Evolutionary conservation across 1,284 basidiomycete species (phyloP).

Genomic region (Cutaneotrichosporon daszewskae): DNA sequence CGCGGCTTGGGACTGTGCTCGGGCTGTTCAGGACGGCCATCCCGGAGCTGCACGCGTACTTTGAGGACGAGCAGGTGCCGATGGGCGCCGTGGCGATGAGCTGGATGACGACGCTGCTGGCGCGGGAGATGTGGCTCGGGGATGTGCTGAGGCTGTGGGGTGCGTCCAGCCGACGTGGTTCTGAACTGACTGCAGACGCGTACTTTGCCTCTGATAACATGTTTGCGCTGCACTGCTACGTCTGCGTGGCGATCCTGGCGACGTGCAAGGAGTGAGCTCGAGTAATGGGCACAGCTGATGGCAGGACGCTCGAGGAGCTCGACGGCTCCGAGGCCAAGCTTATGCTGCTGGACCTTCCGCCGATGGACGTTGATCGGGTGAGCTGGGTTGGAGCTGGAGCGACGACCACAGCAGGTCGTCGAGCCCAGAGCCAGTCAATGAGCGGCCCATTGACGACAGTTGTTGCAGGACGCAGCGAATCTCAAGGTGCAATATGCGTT

Average conservation of each 20-base stretch:
- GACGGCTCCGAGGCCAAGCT: conserved; percentile 44
- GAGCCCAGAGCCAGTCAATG: not conserved
- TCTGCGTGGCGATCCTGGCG: conserved; percentile 41
- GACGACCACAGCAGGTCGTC: not conserved
- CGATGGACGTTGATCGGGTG: conserved; percentile 44
- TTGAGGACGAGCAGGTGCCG: conserved; percentile 46
- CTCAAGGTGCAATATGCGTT: conserved; percentile 32
- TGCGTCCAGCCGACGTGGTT: too few relatives aligned
- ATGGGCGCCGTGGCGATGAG: conserved; percentile 38
- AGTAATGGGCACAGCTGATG: conserved; percentile 30
- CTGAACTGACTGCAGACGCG: conserved; percentile 28
- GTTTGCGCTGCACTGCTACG: conserved; percentile 45
- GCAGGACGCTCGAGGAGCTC: conserved; percentile 37
- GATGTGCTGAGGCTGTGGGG: conserved; percentile 45
- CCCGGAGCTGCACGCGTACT: conserved; percentile 43
- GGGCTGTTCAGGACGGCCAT: conserved; percentile 38
- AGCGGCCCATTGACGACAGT: conserved; percentile 13
- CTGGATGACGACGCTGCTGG: conserved; percentile 41
- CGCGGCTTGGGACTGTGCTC: conserved; percentile 37
- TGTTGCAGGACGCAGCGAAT: conserved; percentile 41
- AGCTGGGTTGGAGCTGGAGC: conserved; percentile 34
- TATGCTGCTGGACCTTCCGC: conserved; percentile 44
- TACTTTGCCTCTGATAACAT: conserved; percentile 44
- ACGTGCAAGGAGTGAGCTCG: conserved; percentile 42
- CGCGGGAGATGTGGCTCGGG: conserved; percentile 44